A percentile compares a stretch with the other conserved stretches of the same genome.
phyloP scores from a whole-genome alignment of 768 basidiomycete species.

The Kondoa malvinella region DNA sequence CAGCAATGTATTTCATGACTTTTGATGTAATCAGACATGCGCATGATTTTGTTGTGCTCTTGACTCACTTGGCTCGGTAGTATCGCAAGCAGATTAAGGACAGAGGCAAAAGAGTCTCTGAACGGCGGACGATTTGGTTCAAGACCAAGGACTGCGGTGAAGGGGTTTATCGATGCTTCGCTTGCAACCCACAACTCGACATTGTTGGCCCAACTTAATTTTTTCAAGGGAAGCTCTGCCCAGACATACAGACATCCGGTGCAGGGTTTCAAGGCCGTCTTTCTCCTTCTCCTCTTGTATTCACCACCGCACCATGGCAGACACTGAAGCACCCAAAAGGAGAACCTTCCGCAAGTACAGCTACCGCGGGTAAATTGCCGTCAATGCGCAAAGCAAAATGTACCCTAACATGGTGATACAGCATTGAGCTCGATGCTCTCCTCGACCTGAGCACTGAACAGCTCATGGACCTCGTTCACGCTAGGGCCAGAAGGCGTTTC shows the following conservation, averaged over 20 bases:
- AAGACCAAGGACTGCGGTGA: too few species aligned
- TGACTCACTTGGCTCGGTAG: too few species aligned
- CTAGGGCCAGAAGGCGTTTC: slow-evolving; percentile 96
- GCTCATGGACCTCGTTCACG: slow-evolving; percentile 68
- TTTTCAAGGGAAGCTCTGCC: too few species aligned
- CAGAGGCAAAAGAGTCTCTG: not conserved
- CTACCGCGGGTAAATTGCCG: slow-evolving; percentile 60
- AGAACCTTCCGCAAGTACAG: slow-evolving; percentile 97
- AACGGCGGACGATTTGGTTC: too few species aligned
- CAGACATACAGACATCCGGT: not conserved
- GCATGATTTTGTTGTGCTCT: not conserved
- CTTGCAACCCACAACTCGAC: too few species aligned
- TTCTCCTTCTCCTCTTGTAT: not conserved
- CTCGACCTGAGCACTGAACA: slow-evolving; percentile 85
- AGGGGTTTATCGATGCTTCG: too few species aligned
- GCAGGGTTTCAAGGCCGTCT: not conserved
- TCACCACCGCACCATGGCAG: slow-evolving; percentile 39
- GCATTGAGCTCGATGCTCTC: slow-evolving; percentile 65
- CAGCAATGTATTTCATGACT: slow-evolving; percentile 2
- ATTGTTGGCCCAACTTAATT: too few species aligned
- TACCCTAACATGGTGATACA: not conserved
- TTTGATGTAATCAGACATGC: too few species aligned
- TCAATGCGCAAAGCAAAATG: not conserved
- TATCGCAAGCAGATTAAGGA: too few species aligned
- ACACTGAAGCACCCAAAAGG: slow-evolving; percentile 76